Percentiles rank a stretch among this genome's conserved stretches.
Evolutionary conservation across 345 rosid genomes (phyloP).

Genomic region (Diplotaxis tenuifolia): DNA sequence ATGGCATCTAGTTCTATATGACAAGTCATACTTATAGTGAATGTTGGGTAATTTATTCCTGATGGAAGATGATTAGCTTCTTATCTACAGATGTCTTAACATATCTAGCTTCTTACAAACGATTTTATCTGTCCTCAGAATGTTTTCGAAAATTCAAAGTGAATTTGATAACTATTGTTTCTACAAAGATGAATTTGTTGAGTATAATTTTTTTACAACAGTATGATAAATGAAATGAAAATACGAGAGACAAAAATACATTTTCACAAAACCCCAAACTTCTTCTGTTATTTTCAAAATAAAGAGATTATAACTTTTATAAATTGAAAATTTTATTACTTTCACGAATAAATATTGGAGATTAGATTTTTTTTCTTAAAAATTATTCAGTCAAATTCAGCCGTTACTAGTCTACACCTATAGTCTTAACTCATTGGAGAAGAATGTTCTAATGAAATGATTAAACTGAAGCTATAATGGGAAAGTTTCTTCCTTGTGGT

Average conservation of each 20-base stretch:
- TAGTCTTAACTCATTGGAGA: not conserved
- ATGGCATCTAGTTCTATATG: not conserved
- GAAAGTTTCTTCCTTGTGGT: conserved; percentile 4
- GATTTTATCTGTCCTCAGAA: not conserved
- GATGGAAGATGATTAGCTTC: not conserved
- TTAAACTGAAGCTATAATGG: not conserved
- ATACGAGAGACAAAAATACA: not conserved
- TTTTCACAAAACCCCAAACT: not conserved
- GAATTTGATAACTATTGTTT: not conserved
- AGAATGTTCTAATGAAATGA: not conserved
- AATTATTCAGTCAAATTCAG: not conserved
- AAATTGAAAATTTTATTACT: not conserved
- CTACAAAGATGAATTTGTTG: not conserved
- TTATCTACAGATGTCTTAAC: not conserved
- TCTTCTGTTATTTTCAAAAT: not conserved
- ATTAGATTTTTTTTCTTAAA: not conserved
- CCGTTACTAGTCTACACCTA: not conserved
- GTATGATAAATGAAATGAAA: not conserved
- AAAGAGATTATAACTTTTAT: not conserved
- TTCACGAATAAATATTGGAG: not conserved
- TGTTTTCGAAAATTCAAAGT: too few relatives aligned
- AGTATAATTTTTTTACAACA: not conserved
- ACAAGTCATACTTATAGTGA: not conserved
- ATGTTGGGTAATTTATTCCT: too few relatives aligned
- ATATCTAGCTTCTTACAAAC: not conserved